phyloP scores from a whole-genome alignment of 106 monocot species.

The Allium cepa region DNA sequence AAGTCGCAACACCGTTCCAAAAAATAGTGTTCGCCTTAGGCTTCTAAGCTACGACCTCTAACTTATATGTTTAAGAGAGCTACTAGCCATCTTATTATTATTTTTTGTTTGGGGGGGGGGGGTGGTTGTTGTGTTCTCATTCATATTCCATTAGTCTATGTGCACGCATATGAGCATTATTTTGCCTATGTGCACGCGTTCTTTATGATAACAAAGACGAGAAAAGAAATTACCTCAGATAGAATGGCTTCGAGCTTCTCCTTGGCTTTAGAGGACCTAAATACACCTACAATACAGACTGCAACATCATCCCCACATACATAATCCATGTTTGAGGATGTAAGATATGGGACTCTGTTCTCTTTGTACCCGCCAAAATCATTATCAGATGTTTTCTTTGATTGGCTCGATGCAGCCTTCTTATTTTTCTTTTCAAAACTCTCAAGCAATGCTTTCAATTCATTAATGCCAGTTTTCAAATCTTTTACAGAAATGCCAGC shows the following conservation, averaged over 20 bases:
- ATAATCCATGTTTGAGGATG: conserved; percentile 40
- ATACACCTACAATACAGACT: conserved; percentile 78
- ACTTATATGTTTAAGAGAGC: too few species aligned
- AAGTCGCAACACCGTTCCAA: too few species aligned
- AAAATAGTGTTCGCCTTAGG: too few species aligned
- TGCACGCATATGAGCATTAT: too few species aligned
- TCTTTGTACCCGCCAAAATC: conserved; percentile 8
- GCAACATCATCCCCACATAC: conserved; percentile 56
- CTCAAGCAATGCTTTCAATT: conserved; percentile 56
- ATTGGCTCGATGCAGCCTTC: conserved; percentile 39
- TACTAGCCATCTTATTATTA: too few species aligned
- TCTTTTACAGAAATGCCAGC: conserved; percentile 68
- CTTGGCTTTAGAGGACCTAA: conserved; percentile 52
- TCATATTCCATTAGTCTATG: too few species aligned
- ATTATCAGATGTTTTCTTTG: conserved; percentile 26
- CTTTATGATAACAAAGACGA: background rate
- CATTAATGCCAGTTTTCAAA: conserved; percentile 68
- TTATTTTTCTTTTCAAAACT: conserved; percentile 78
- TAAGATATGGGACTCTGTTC: conserved; percentile 36
- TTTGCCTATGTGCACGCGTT: too few species aligned
- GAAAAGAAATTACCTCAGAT: conserved; percentile 28
- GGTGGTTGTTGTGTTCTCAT: too few species aligned
- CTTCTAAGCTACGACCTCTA: too few species aligned
- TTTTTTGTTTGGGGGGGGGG: too few species aligned
- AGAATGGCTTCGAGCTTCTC: conserved; percentile 49